Evolutionary conservation across 805 yeast genomes (phyloP), one percentile per base, ranked within the genome.

Genomic region (Saccharomycopsis vini): DNA sequence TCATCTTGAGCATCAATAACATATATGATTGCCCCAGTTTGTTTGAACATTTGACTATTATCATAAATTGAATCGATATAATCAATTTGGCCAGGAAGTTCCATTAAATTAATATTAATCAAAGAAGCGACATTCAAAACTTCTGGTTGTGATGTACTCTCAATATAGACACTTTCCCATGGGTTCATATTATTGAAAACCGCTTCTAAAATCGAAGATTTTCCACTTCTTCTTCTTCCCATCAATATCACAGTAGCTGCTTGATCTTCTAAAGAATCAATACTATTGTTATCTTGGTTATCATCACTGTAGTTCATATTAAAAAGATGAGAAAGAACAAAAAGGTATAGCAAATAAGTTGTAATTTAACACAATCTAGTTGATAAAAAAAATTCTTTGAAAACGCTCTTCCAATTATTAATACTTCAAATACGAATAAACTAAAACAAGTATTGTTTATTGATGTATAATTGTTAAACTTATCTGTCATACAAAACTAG

Each of bases 161-260:
- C 97, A 43, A 92, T 64, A 56, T 90, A 90, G 37, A 90, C 62
- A 0, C 97, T 89, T 56, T 90, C 97, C 49, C 88, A 67, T 1
- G 98, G 97, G 57, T 85, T 95, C 95, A 92, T 87, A 58, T 86
- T 84, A 61, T 90, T 95, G 62, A 92, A 92, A 2, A 92, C 94
- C 12, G 92, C 97, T 58, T 90, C 88, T 56, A 96, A 81, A 26
- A 92, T 92, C 3, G 97, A 88, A 6, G 96, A 86, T 62, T 92
- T 92, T 12, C 98, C 98, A 18, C 90, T 84, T 59, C 85, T 68
- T 22, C 44, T 26, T 15, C 43, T 37, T 4, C 53, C 52, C 52
- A 49, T 49, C 15, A 51, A 31, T 5, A 49, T 38, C 22, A 50
- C 40, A 9, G 43, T 43, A 3, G 53, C 45, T 5, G 42, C 39